Percentiles rank a stretch among this genome's conserved stretches.
Conservation (phyloP, 2,329 filamentous ascomycete genomes). For the Sporothrix globosa region DNA sequence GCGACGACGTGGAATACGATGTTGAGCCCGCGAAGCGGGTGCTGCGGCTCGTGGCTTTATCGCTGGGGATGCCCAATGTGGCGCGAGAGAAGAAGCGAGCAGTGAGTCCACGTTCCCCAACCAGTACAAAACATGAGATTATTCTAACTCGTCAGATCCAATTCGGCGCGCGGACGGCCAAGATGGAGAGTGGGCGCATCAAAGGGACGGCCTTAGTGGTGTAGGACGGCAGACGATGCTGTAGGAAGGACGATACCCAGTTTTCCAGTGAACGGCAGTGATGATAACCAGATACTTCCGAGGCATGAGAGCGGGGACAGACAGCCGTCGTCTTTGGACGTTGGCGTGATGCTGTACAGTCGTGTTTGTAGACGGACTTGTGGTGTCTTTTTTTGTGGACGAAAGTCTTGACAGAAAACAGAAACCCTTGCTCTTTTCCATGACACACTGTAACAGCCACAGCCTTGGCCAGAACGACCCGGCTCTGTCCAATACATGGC, state of each 20-base stretch:
- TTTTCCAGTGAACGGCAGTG: slow-evolving; percentile 52
- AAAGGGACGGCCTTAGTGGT: slow-evolving; percentile 68
- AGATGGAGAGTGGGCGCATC: slow-evolving; percentile 72
- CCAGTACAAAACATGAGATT: neutral
- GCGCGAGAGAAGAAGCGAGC: slow-evolving; percentile 92
- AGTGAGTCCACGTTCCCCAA: slow-evolving; percentile 52
- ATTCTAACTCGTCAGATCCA: slow-evolving; percentile 61
- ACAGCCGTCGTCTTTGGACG: slow-evolving; percentile 35
- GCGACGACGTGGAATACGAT: slow-evolving; percentile 33
- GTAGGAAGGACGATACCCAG: too few species aligned
- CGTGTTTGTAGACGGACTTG: neutral
- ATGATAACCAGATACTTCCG: slow-evolving; percentile 80
- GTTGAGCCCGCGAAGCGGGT: slow-evolving; percentile 83
- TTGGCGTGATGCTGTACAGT: neutral
- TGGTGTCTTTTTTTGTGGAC: slow-evolving; percentile 50
- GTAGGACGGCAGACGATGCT: slow-evolving; percentile 35
- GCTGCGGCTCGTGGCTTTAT: slow-evolving; percentile 74
- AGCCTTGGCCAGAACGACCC: neutral
- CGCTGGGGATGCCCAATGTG: slow-evolving; percentile 70
- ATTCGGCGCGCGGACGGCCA: slow-evolving; percentile 80
- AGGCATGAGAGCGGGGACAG: slow-evolving; percentile 46
- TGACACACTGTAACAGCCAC: neutral
- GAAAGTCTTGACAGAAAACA: neutral
- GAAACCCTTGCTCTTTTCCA: slow-evolving; percentile 25
- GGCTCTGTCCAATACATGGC: neutral